These are phyloP conservation scores for Lithospermum erythrorhizon DNA, from an alignment of 257 asterid genomes.

Conservation along the genomic window DNA sequence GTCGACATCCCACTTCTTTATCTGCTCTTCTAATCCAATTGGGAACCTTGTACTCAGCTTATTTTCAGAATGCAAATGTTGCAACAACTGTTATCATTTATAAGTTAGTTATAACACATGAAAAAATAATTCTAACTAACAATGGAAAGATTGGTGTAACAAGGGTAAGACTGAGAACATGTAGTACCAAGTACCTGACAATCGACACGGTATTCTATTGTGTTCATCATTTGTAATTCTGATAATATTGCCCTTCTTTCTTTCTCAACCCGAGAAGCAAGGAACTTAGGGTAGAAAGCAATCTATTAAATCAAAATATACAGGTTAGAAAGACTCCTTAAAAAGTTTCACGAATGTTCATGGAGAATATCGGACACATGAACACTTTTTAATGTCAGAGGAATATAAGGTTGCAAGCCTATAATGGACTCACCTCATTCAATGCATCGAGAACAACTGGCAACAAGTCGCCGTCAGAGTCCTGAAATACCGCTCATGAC, in stretches of 20 bases:
- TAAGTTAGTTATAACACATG: neutral
- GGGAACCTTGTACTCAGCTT: conserved; percentile 96
- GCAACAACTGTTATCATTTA: conserved; percentile 57
- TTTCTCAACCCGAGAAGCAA: conserved; percentile 90
- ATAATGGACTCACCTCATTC: conserved; percentile 60
- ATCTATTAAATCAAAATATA: conserved; percentile 37
- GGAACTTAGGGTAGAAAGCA: conserved; percentile 92
- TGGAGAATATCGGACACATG: no score
- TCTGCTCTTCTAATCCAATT: conserved; percentile 94
- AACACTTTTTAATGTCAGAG: no score
- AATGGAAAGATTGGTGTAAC: neutral
- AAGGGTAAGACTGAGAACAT: conserved; percentile 11
- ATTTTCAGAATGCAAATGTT: conserved; percentile 94
- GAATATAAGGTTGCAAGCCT: neutral
- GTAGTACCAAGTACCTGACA: conserved; percentile 65
- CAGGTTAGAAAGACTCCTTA: conserved; percentile 5
- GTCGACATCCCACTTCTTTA: conserved; percentile 98
- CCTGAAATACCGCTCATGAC: conserved; percentile 32
- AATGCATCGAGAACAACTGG: conserved; percentile 96
- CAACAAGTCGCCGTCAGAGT: conserved; percentile 76
- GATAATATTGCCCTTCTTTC: conserved; percentile 95
- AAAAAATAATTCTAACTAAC: neutral
- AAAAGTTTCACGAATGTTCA: neutral
- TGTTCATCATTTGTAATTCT: conserved; percentile 98
- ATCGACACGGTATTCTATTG: conserved; percentile 98